Conservation (phyloP, 768 basidiomycete species). For the Suillus decipiens region DNA sequence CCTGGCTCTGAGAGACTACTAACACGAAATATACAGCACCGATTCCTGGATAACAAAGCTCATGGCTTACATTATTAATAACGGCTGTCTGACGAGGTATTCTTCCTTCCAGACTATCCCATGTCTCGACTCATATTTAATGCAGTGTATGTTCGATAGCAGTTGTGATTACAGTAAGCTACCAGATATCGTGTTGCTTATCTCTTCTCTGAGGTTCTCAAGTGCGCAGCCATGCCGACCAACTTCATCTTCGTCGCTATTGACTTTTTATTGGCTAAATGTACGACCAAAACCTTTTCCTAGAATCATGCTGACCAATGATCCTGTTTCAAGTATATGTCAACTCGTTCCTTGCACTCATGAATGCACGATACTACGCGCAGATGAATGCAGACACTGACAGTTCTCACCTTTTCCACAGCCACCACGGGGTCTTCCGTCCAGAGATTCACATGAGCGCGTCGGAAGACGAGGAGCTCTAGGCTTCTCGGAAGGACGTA, state of each 20-base stretch:
- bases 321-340: neutral
- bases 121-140: too few relatives aligned
- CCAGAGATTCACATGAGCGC: neutral
- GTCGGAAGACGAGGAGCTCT: neutral
- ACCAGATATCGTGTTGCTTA: too few relatives aligned
- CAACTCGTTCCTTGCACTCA: slow-evolving; percentile 1
- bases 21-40: neutral
- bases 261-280: slow-evolving; percentile 3
- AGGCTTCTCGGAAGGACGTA: too few relatives aligned
- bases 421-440: neutral
- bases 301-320: neutral
- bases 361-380: neutral
- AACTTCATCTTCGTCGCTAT: slow-evolving; percentile 6
- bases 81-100: slow-evolving; percentile 5
- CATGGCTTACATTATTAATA: neutral
- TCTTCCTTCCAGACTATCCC: neutral
- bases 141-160: too few relatives aligned
- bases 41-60: slow-evolving; percentile 5
- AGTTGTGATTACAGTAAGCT: too few relatives aligned
- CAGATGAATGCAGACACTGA: neutral
- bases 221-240: slow-evolving; percentile 7
- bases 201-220: neutral
- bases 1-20: too few relatives aligned
- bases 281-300: neutral
- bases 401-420: neutral